Evolutionary conservation across 108 stramenopile species (phyloP).

Genomic region (Cyclotella baltica): DNA sequence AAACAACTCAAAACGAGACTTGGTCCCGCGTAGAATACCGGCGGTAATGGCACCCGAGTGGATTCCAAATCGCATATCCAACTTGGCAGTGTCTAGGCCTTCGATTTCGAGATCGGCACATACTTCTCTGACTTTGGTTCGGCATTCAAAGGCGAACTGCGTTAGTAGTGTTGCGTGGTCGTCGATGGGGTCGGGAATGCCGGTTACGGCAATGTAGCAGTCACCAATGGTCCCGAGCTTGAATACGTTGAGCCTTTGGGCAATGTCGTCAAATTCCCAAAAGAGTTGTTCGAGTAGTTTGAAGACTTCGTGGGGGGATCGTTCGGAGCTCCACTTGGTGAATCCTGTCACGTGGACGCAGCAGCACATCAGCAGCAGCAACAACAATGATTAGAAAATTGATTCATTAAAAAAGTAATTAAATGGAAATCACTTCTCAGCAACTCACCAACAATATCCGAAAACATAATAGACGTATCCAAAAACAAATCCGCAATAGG

Average conservation of each 20-base stretch:
- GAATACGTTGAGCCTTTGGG: constrained; percentile 43
- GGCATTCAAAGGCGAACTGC: constrained; percentile 50
- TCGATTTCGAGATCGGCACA: constrained; percentile 46
- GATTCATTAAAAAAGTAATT: not conserved
- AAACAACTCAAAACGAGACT: constrained; percentile 65
- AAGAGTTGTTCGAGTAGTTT: constrained; percentile 61
- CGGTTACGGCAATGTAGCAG: constrained; percentile 69
- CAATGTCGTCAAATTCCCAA: constrained; percentile 64
- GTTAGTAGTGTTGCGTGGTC: constrained; percentile 61
- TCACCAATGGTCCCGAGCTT: constrained; percentile 63
- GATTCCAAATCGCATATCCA: constrained; percentile 64
- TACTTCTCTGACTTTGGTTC: constrained; percentile 53
- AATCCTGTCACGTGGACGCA: constrained; percentile 43
- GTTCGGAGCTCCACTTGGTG: constrained; percentile 65
- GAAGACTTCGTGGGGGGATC: constrained; percentile 64
- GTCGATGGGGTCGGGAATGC: constrained; percentile 60
- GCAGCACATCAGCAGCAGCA: not conserved
- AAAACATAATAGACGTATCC: constrained; percentile 76
- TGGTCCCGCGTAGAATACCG: constrained; percentile 65
- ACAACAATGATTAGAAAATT: not conserved
- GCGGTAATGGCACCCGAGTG: constrained; percentile 69
- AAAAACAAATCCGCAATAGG: constrained; percentile 82
- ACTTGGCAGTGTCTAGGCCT: constrained; percentile 63
- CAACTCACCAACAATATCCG: constrained; percentile 59
- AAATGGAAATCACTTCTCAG: not conserved